These are phyloP conservation scores for Dactylonectria macrodidyma DNA, from an alignment of 2,329 filamentous ascomycete species.

Conservation along the genomic window DNA sequence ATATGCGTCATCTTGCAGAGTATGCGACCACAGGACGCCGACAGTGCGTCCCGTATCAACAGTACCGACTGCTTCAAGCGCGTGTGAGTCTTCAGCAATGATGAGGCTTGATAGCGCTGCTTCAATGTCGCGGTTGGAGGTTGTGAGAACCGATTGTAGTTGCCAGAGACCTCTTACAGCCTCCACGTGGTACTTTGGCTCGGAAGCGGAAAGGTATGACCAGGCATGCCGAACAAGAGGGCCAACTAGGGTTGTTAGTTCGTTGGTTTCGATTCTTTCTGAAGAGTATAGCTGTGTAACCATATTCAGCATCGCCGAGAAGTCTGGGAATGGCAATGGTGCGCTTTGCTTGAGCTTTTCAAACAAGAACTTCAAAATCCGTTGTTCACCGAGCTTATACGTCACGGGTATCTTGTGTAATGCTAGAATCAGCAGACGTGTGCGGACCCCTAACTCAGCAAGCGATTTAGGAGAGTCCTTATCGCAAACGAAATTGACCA, in stretches of 20 bases:
- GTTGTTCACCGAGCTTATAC: constrained; percentile 61
- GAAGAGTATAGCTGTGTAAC: constrained; percentile 69
- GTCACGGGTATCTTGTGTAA: constrained; percentile 66
- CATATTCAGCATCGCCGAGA: constrained; percentile 72
- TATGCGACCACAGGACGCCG: constrained; percentile 87
- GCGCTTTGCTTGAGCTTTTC: constrained; percentile 58
- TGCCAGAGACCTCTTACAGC: constrained; percentile 89
- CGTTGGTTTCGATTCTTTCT: constrained; percentile 65
- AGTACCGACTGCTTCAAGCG: constrained; percentile 48
- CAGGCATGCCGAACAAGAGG: constrained; percentile 82
- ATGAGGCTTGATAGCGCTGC: constrained; percentile 82
- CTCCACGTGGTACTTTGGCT: constrained; percentile 95
- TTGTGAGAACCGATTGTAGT: constrained; percentile 80
- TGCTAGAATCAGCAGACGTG: constrained; percentile 72
- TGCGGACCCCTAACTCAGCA: constrained; percentile 69
- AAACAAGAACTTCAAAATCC: constrained; percentile 67
- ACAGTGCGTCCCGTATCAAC: constrained; percentile 80
- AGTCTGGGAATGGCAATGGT: constrained; percentile 66
- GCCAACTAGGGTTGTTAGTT: constrained; percentile 75
- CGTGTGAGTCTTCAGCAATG: constrained; percentile 62
- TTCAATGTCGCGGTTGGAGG: constrained; percentile 81
- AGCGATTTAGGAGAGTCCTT: constrained; percentile 58
- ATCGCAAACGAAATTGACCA: constrained; percentile 65
- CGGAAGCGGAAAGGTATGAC: constrained; percentile 83
- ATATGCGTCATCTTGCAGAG: constrained; percentile 71